Base-by-base conservation (phyloP, 2,329 filamentous ascomycete species). In the Exutisphaerella laricina region DNA sequence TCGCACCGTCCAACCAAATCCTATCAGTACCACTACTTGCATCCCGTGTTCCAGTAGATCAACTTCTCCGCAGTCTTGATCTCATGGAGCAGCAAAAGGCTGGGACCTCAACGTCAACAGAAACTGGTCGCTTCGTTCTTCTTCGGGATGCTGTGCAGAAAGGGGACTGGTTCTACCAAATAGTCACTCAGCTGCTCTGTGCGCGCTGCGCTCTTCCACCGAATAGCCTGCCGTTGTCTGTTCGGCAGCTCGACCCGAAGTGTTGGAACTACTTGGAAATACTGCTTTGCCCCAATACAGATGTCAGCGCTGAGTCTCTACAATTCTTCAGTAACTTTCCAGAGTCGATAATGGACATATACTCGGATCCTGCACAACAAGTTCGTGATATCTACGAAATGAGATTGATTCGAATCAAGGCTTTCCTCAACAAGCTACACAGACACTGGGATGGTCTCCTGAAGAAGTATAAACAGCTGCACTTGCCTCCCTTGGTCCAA, bases 181-280 rank as follows among this genome's bases (percentile, higher is more conserved):
- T 73, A 4, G 58, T 85, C 9, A 82, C 85, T 57, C 82, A 85
- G 56, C 46, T 83, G 2, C 81, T 78, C 59, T 84, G 80, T 56
- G 56, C 74, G 14, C 78, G 75, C 72, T 21, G 17, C 8, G 72
- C 70, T 3, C 43, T 64, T 3, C 58, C 67, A 13, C 64, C 60
- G 1, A 39, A 51, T 1, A 47, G 57, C 3, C 56, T 75, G 4
- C 62, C 70, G 12, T 54, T 38, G 9, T 47, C 70, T 3, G 56
- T 71, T 9, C 61, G 64, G 1, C 58, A 68, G 33, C 52, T 68
- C 3, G 45, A 48, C n/a, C 36, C 50, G 4, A 48, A 63, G 8
- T 45, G 45, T 5, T 30, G 48, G 39, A 65, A 65, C 0, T 57
- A 70, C 10, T 47, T 79, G 20, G 59, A 58, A 6, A 55, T 65